Conservation (phyloP, 2,329 filamentous ascomycete genomes). For the Penicillium sp. region DNA sequence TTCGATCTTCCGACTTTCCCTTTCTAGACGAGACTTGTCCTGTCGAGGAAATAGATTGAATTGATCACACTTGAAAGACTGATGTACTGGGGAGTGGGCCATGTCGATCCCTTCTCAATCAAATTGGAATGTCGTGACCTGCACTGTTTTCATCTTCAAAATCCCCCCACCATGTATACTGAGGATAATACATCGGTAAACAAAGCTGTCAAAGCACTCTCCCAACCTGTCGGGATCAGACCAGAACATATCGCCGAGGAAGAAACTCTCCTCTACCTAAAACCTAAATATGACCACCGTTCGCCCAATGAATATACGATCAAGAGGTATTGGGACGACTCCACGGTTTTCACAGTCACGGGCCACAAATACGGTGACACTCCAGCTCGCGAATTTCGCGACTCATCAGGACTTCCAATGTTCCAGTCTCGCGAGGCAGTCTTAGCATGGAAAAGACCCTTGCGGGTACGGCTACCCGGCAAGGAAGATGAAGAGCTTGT, state of each 20-base stretch:
- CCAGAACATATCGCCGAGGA: constrained; percentile 22
- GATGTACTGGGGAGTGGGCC: neutral
- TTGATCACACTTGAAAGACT: no score
- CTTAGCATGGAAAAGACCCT: constrained; percentile 12
- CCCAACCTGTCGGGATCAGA: constrained; percentile 21
- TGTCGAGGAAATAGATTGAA: neutral
- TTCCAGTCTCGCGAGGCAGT: constrained; percentile 23
- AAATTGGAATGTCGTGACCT: neutral
- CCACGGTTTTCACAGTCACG: constrained; percentile 25
- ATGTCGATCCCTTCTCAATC: neutral
- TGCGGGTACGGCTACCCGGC: constrained; percentile 26
- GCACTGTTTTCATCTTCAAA: neutral
- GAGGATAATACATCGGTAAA: neutral
- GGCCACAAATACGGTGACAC: constrained; percentile 24
- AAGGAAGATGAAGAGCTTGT: constrained; percentile 11
- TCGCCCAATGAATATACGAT: constrained; percentile 17
- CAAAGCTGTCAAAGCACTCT: neutral
- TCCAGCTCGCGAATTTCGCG: constrained; percentile 28
- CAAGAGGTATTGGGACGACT: constrained; percentile 20
- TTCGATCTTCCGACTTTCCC: neutral
- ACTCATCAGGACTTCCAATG: constrained; percentile 28
- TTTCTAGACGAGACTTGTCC: neutral
- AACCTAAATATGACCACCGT: constrained; percentile 18
- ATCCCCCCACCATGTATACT: neutral
- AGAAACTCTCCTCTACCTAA: constrained; percentile 21